Evolutionary conservation across 2,329 filamentous ascomycete genomes (phyloP).

Genomic region (Alternaria hordeiaustralica): DNA sequence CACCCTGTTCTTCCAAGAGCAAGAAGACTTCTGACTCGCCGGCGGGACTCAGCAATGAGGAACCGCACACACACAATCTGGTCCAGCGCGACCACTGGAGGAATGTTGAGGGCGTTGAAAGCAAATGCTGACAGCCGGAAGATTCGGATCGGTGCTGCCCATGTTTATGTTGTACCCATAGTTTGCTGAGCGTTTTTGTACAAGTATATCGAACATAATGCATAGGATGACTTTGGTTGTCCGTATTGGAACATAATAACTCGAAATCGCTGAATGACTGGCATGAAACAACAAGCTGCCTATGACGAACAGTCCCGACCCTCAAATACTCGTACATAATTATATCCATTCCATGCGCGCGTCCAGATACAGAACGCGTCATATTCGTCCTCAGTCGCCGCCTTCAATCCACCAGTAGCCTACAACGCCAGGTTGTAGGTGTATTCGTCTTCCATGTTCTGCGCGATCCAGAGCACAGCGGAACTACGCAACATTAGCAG

Average conservation of each 20-base stretch:
- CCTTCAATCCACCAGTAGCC: neutral
- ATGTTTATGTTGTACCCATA: constrained; percentile 17
- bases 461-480: constrained; percentile 71
- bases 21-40: constrained; percentile 81
- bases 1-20: constrained; percentile 96
- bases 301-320: neutral
- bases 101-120: neutral
- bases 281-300: neutral
- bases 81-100: neutral
- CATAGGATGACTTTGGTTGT: neutral
- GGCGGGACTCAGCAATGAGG: constrained; percentile 31
- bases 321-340: constrained; percentile 12
- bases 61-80: constrained; percentile 1
- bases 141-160: neutral
- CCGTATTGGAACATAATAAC: neutral
- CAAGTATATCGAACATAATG: constrained; percentile 22
- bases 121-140: neutral
- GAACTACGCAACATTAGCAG: constrained; percentile 55
- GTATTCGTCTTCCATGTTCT: constrained; percentile 77
- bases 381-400: neutral
- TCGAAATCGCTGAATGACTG: neutral
- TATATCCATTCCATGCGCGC: neutral
- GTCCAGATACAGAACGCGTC: neutral
- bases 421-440: constrained; percentile 72
- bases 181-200: constrained; percentile 38